Percentiles rank a stretch among this genome's conserved stretches.
Conservation (phyloP, 2,329 filamentous ascomycete species). For the Paraphoma sp. region DNA sequence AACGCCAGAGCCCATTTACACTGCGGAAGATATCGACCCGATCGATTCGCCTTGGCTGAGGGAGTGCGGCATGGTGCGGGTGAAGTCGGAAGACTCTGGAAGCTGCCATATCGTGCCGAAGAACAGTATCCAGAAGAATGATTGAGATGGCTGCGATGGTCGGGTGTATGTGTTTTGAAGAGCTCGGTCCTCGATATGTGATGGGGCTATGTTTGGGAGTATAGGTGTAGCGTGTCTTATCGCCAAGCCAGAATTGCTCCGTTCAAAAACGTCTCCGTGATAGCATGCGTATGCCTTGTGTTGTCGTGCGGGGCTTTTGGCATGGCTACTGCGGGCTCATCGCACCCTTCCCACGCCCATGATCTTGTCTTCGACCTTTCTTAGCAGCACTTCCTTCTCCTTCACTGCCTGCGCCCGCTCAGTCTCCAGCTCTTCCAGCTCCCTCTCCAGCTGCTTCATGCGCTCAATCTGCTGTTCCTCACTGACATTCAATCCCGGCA, state of each 20-base stretch:
- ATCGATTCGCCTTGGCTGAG: slow-evolving; percentile 15
- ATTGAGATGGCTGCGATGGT: not conserved
- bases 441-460: slow-evolving; percentile 53
- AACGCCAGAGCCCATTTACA: slow-evolving; percentile 6
- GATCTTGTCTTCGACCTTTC: slow-evolving; percentile 57
- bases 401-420: slow-evolving; percentile 50
- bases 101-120: slow-evolving; percentile 19
- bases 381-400: slow-evolving; percentile 52
- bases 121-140: slow-evolving; percentile 8
- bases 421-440: slow-evolving; percentile 51
- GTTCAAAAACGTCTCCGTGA: too few relatives aligned
- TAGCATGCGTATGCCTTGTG: too few relatives aligned
- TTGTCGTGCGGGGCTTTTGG: too few relatives aligned
- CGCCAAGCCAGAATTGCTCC: too few relatives aligned
- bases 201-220: too few relatives aligned
- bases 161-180: too few relatives aligned
- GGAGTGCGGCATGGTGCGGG: slow-evolving; percentile 23
- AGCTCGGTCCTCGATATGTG: too few relatives aligned
- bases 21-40: slow-evolving; percentile 4
- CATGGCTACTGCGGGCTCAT: slow-evolving; percentile 5
- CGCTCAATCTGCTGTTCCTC: slow-evolving; percentile 76
- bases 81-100: slow-evolving; percentile 10
- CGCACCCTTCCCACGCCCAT: slow-evolving; percentile 34
- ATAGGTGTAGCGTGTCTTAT: too few relatives aligned
- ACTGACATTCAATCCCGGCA: slow-evolving; percentile 80